Base-by-base conservation (phyloP, 2,329 filamentous ascomycete genomes). In the Chalaropsis thielavioides region DNA sequence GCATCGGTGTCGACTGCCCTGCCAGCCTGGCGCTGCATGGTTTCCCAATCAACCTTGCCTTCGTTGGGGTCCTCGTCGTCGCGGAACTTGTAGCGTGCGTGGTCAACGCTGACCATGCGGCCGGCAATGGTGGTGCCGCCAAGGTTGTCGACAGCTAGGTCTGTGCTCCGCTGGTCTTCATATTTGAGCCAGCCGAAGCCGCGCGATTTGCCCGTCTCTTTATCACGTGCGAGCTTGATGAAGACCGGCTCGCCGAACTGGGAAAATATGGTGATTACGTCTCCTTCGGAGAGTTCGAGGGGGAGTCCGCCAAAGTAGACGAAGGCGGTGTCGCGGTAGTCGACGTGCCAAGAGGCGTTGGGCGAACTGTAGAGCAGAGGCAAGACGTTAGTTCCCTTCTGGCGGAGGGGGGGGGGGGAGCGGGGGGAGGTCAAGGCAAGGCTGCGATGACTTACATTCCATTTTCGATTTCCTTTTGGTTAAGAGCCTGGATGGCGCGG, bases 111-210 rank as follows among this genome's bases (percentile, higher is more conserved):
- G 51, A 99, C 76, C 66, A 92, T 76, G 51, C 92, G 81, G 1
- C 91, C 92, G 72, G 89, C 80, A 19, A 99, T 85, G 38, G 85
- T 88, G 8, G 92, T 87, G 40, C 94, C 94, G 46, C 91, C 89
- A 4, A 99, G 78, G 74, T 99, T 99, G 76, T 99, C 94, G 10
- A 99, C 95, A 0, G 95, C 94, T 51, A 99, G 78, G 75, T 97
- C 92, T 68, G 90, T 95, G 76, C 92, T 96, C 70, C 92, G 83
- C 78, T 99, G 94, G 75, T 99, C 92, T 74, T 99, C 94, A 75
- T 97, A 99, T 73, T 99, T 99, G 66, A 99, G 81, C 81, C 95
- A 99, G 2, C 88, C 91, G 73, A 97, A 99, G 0, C 94, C 94
- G 69, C 88, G 88, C 68, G 89, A 95, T 76, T 96, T 96, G 68